These are phyloP conservation scores for Chlorokybus atmophyticus DNA, from an alignment of 139 green algal species.

Conservation along the genomic window DNA sequence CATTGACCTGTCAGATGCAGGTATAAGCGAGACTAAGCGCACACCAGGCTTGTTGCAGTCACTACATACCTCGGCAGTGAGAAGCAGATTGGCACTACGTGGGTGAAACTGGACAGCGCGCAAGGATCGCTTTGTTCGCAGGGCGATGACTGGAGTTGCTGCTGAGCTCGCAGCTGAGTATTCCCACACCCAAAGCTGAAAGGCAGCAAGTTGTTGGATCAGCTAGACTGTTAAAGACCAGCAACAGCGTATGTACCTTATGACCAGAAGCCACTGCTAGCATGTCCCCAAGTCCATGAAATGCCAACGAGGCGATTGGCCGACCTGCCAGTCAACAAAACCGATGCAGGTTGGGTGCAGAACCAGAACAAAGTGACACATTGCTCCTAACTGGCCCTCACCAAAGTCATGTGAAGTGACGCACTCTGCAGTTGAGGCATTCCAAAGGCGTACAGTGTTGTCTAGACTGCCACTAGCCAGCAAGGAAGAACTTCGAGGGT, in stretches of 20 bases:
- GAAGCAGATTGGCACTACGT: slow-evolving; percentile 48
- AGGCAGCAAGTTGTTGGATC: background rate
- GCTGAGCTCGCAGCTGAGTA: slow-evolving; percentile 24
- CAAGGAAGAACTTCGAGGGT: slow-evolving; percentile 44
- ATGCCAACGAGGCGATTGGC: slow-evolving; percentile 75
- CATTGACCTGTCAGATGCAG: no score
- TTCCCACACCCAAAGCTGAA: slow-evolving; percentile 35
- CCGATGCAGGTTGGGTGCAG: no score
- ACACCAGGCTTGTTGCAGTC: slow-evolving; percentile 1
- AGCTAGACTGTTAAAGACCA: background rate
- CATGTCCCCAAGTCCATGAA: slow-evolving; percentile 45
- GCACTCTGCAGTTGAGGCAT: slow-evolving; percentile 47
- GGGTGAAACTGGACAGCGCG: slow-evolving; percentile 83
- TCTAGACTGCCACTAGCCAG: slow-evolving; percentile 73
- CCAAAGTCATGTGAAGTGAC: slow-evolving; percentile 48
- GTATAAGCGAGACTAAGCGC: no score
- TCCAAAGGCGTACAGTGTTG: slow-evolving; percentile 67
- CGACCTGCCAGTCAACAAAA: slow-evolving; percentile 37
- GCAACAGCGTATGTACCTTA: slow-evolving; percentile 33
- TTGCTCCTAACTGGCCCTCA: no score
- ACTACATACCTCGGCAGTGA: slow-evolving; percentile 70
- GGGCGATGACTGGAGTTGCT: slow-evolving; percentile 13
- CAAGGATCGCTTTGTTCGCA: slow-evolving; percentile 59
- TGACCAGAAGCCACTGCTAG: slow-evolving; percentile 73
- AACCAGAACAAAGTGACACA: no score